phyloP scores from a whole-genome alignment of 2,329 filamentous ascomycete genomes.

The Trichoderma atroviride region DNA sequence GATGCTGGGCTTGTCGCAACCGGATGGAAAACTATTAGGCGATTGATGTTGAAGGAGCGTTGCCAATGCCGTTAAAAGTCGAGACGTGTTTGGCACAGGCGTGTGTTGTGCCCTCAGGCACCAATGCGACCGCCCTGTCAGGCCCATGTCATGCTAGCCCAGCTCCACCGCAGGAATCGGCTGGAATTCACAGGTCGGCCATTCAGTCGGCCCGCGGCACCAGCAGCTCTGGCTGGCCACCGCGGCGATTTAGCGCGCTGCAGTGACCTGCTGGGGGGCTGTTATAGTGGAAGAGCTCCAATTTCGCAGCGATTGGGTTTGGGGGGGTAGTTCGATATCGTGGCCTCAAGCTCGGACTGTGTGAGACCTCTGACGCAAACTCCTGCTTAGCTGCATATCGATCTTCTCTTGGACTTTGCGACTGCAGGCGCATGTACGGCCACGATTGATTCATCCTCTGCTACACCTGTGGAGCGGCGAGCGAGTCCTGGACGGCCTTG shows the following conservation, averaged over 20 bases:
- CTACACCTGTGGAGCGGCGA: constrained; percentile 17
- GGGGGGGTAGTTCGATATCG: constrained; percentile 28
- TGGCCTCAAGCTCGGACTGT: constrained; percentile 29
- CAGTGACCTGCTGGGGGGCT: constrained; percentile 14
- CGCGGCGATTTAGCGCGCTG: not conserved
- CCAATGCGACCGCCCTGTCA: constrained; percentile 28
- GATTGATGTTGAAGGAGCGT: constrained; percentile 38
- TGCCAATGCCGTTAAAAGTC: constrained; percentile 36
- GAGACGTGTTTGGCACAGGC: constrained; percentile 33
- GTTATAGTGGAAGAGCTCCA: constrained; percentile 22
- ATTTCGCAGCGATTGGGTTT: not conserved
- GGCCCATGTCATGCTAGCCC: not conserved
- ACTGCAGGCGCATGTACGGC: not conserved
- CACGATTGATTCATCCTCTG: constrained; percentile 6
- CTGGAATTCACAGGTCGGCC: constrained; percentile 15
- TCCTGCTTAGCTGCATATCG: not conserved
- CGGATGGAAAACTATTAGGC: constrained; percentile 31
- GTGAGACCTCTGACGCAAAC: constrained; percentile 7
- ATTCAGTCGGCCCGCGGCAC: constrained; percentile 31
- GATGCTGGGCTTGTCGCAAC: constrained; percentile 31
- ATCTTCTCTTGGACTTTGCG: not conserved
- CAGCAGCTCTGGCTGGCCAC: not conserved
- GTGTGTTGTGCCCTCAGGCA: constrained; percentile 40
- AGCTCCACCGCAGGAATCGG: not conserved
- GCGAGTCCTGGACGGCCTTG: constrained; percentile 8